Evolutionary conservation across 345 rosid species (phyloP).

Genomic region (Nephelium lappaceum): DNA sequence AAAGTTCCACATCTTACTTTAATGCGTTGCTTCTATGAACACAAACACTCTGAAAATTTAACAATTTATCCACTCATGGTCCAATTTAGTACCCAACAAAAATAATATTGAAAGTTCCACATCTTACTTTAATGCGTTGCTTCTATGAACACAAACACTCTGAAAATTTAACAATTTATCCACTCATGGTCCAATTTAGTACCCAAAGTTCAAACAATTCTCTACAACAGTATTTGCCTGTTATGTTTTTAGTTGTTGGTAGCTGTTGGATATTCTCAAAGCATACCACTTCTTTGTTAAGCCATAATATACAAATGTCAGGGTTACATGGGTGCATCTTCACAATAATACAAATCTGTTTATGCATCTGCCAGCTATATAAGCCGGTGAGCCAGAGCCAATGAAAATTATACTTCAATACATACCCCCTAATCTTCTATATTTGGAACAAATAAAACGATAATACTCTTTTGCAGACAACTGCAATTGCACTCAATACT

Average conservation of each 20-base stretch:
- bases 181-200: neutral
- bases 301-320: neutral
- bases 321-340: neutral
- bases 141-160: neutral
- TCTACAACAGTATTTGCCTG: neutral
- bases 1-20: neutral
- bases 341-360: neutral
- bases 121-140: neutral
- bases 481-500: neutral
- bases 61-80: neutral
- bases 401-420: neutral
- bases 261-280: constrained; percentile 1
- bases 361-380: neutral
- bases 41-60: neutral
- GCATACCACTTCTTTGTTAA: neutral
- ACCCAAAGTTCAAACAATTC: neutral
- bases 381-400: neutral
- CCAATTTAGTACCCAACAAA: no score
- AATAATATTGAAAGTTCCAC: neutral
- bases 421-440: neutral
- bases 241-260: neutral
- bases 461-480: neutral
- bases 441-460: neutral
- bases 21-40: neutral
- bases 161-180: neutral